Conservation (phyloP, 768 basidiomycete species). For the Leccinum disarticulatum region DNA sequence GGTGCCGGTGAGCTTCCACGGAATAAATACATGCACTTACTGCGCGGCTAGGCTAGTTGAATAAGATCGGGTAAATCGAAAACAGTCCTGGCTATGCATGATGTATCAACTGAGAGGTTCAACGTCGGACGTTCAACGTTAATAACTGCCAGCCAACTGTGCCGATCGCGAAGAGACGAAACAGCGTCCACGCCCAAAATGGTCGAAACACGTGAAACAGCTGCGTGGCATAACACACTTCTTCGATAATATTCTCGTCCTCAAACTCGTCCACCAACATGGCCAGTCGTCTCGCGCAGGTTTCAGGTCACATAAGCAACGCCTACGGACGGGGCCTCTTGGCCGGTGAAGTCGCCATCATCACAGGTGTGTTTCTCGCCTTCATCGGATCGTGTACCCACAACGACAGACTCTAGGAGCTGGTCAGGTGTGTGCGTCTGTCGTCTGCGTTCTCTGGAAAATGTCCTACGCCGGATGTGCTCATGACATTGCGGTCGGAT, state of each 20-base stretch:
- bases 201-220: neutral
- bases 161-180: neutral
- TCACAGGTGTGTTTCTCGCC: conserved; percentile 59
- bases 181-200: neutral
- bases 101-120: neutral
- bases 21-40: neutral
- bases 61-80: conserved; percentile 5
- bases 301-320: conserved; percentile 68
- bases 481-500: neutral
- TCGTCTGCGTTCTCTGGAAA: neutral
- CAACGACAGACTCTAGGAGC: conserved; percentile 48
- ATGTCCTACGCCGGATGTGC: too few relatives aligned
- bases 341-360: conserved; percentile 78
- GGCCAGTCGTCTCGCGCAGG: conserved; percentile 63
- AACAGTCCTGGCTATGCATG: neutral
- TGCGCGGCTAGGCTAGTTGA: conserved; percentile 4
- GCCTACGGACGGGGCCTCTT: conserved; percentile 54
- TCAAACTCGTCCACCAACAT: conserved; percentile 19
- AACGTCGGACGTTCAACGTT: too few relatives aligned
- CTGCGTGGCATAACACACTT: too few relatives aligned
- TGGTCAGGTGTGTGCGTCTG: conserved; percentile 58
- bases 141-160: neutral
- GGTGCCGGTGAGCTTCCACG: neutral
- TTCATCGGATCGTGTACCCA: neutral
- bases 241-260: neutral